These are phyloP conservation scores for Marasmius fiardii DNA, from an alignment of 1,284 basidiomycete species.

Conservation along the genomic window DNA sequence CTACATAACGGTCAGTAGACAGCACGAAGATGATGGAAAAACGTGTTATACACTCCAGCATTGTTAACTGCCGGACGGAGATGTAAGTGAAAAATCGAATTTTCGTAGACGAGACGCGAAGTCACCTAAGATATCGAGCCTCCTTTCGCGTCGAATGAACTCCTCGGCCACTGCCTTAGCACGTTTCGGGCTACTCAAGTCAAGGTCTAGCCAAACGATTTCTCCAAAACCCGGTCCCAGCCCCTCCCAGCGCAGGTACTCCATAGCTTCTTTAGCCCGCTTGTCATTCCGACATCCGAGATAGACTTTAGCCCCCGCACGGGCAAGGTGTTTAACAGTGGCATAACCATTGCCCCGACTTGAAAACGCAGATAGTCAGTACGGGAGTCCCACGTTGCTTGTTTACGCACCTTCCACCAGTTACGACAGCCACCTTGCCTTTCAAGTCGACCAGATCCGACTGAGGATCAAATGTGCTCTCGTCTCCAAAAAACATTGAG, in stretches of 20 bases:
- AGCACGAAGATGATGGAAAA: neutral
- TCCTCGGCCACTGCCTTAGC: constrained; percentile 36
- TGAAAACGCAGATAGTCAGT: neutral
- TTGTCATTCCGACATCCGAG: constrained; percentile 36
- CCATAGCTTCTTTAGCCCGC: constrained; percentile 34
- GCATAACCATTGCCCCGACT: constrained; percentile 41
- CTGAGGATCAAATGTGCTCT: constrained; percentile 20
- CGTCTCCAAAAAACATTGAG: neutral
- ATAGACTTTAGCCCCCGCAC: constrained; percentile 42
- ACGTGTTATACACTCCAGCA: neutral
- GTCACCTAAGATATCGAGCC: constrained; percentile 25
- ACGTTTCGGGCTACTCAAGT: constrained; percentile 36
- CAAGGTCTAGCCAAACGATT: constrained; percentile 43
- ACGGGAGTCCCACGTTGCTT: neutral
- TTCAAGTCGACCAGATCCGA: constrained; percentile 23
- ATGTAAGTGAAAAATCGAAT: neutral
- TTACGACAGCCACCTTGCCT: constrained; percentile 39
- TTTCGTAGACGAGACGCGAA: neutral
- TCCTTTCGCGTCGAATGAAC: constrained; percentile 27
- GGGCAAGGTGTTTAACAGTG: constrained; percentile 41
- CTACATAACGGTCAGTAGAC: neutral
- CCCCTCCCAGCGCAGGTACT: constrained; percentile 32
- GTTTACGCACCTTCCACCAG: constrained; percentile 36
- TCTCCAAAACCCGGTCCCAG: constrained; percentile 32
- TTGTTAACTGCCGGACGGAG: neutral